Evolutionary conservation across 2,329 filamentous ascomycete species (phyloP).

Genomic region (Aspergillus sp.): DNA sequence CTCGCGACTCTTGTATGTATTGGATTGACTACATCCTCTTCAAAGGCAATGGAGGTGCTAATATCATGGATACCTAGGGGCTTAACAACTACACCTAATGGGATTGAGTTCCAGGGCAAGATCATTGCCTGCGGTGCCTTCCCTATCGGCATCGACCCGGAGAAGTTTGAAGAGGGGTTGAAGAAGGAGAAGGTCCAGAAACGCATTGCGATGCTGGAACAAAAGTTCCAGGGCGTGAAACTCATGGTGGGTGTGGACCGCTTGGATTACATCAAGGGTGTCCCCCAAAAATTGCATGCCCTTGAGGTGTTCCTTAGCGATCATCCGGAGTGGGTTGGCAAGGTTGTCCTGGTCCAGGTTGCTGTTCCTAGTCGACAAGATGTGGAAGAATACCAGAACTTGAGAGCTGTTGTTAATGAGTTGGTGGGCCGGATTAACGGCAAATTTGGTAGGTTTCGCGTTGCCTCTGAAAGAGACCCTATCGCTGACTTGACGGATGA

Average conservation of each 20-base stretch:
- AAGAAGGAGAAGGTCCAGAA: conserved; percentile 83
- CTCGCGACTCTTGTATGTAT: conserved; percentile 78
- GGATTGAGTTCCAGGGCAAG: conserved; percentile 85
- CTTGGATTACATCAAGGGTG: conserved; percentile 97
- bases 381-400: conserved; percentile 96
- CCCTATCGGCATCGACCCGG: conserved; percentile 95
- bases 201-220: conserved; percentile 78
- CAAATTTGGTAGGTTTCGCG: conserved; percentile 47
- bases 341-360: conserved; percentile 93
- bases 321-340: conserved; percentile 96
- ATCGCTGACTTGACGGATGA: conserved; percentile 25
- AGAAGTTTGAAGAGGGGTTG: conserved; percentile 89
- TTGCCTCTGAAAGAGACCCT: background rate
- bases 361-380: conserved; percentile 93
- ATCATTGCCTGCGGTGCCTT: conserved; percentile 92
- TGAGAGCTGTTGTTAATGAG: conserved; percentile 94
- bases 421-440: conserved; percentile 96
- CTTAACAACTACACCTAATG: conserved; percentile 77
- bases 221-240: conserved; percentile 94
- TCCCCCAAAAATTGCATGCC: conserved; percentile 95
- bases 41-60: conserved; percentile 16
- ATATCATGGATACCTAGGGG: conserved; percentile 34
- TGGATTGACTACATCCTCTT: background rate
- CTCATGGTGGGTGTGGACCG: conserved; percentile 96
- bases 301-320: conserved; percentile 96